Percentiles rank a stretch among this genome's conserved stretches.
These are phyloP conservation scores for Podospora australis DNA, from an alignment of 495 filamentous ascomycete genomes.

Conservation along the genomic window DNA sequence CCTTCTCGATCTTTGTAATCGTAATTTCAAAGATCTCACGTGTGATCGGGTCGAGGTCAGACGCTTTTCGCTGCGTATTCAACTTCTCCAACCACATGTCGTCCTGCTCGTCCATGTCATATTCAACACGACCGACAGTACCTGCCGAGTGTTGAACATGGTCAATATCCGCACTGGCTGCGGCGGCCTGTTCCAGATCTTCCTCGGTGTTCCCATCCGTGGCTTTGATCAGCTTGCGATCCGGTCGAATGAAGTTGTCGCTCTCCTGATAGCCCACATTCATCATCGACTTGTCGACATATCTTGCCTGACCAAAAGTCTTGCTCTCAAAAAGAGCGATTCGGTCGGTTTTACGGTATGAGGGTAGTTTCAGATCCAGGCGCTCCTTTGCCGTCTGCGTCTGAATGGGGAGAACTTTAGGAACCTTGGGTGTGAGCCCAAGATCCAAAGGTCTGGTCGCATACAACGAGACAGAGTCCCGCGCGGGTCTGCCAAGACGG, in stretches of 20 bases:
- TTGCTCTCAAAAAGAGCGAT: slow-evolving; percentile 51
- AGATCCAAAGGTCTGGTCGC: slow-evolving; percentile 37
- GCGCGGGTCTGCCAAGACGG: slow-evolving; percentile 38
- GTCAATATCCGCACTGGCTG: slow-evolving; percentile 56
- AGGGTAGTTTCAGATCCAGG: slow-evolving; percentile 53
- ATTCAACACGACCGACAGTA: slow-evolving; percentile 75
- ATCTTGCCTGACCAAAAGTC: slow-evolving; percentile 46
- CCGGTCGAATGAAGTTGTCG: slow-evolving; percentile 74
- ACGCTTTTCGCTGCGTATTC: slow-evolving; percentile 65
- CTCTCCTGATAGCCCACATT: slow-evolving; percentile 92
- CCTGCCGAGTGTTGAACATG: slow-evolving; percentile 29
- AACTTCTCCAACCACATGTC: slow-evolving; percentile 87
- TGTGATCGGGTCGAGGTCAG: slow-evolving; percentile 73
- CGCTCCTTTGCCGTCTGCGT: slow-evolving; percentile 52
- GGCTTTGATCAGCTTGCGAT: slow-evolving; percentile 67
- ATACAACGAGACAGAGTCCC: slow-evolving; percentile 43
- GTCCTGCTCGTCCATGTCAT: slow-evolving; percentile 99
- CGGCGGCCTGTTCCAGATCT: slow-evolving; percentile 62
- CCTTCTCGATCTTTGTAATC: slow-evolving; percentile 97
- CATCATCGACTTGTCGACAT: slow-evolving; percentile 87
- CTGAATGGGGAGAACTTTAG: slow-evolving; percentile 47
- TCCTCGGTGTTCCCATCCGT: slow-evolving; percentile 75
- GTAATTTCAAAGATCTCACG: slow-evolving; percentile 93
- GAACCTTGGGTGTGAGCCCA: slow-evolving; percentile 33
- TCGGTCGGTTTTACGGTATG: slow-evolving; percentile 51